Evolutionary conservation across 2,329 filamentous ascomycete species (phyloP), one percentile per base, ranked within the genome.

Genomic region (Nigrospora oryzae): DNA sequence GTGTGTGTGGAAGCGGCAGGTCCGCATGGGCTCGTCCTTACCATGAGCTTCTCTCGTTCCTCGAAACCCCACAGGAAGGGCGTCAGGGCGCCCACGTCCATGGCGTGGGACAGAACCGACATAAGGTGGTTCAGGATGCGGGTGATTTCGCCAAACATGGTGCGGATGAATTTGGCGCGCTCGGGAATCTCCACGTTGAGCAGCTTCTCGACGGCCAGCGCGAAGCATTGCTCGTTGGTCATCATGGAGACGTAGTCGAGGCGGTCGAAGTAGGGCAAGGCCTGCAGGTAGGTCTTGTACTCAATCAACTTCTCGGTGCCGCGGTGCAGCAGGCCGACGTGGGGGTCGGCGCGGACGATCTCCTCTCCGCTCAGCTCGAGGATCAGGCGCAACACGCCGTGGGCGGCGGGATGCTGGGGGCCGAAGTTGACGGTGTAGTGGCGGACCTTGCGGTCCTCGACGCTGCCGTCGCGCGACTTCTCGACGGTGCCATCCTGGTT

Each of bases 361-460:
- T 96, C 89, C 74, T 98, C 93, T 65, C 93, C 93, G 69, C 89
- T 96, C 64, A 98, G 79, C 69, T 98, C 93, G 58, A 98, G 80
- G 74, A 98, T 98, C 70, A 98, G 71, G 45, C 93, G 89, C 70
- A 98, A 72, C 81, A 98, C 93, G 62, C 93, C 93, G 79, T 98
- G 93, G 59, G 93, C 94, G 53, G 93, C 93, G 35, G 93, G 93
- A 75, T 98, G 93, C 77, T 98, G 93, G 53, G 93, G 93, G 46
- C 93, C 93, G 61, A 98, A 98, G 77, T 98, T 98, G 74, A 98
- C 91, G 7, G 93, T 98, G 73, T 98, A 98, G 72, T 98, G 93
- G 55, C 93, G 83, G 65, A 98, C 86, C 78, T 96, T 97, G 67
- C 91, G 84, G 68, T 70, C 65, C 51, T 63, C 66, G 50, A 78